phyloP scores from a whole-genome alignment of 2,329 filamentous ascomycete genomes.

The Trichoderma polysporum region DNA sequence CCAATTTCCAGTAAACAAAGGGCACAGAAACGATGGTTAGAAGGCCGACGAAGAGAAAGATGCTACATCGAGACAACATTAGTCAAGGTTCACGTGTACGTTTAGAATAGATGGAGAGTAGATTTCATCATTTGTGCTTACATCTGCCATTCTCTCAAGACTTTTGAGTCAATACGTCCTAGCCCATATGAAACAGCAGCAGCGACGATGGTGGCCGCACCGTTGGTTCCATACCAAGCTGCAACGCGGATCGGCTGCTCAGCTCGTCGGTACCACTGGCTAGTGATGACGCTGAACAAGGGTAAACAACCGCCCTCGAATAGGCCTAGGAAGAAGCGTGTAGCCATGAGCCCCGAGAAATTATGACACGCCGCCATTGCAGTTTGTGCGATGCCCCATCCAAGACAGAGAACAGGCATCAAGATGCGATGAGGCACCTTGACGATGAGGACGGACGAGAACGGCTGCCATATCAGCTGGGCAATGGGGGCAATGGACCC shows the following conservation, averaged over 20 bases:
- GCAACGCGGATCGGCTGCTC: conserved; percentile 65
- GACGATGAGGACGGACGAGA: conserved; percentile 60
- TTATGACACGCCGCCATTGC: conserved; percentile 48
- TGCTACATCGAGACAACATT: conserved; percentile 22
- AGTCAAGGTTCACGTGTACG: background rate
- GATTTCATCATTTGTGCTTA: background rate
- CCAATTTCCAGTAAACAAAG: conserved; percentile 58
- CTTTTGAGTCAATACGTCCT: conserved; percentile 47
- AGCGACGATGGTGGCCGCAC: conserved; percentile 56
- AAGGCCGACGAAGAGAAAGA: conserved; percentile 61
- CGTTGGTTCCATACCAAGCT: conserved; percentile 66
- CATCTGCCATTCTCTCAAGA: conserved; percentile 29
- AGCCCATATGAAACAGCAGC: conserved; percentile 57
- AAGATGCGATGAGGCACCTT: conserved; percentile 59
- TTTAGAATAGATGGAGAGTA: too few species aligned
- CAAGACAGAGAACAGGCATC: conserved; percentile 50
- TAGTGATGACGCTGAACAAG: conserved; percentile 47
- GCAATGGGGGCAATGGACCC: conserved; percentile 59
- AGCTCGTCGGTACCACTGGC: conserved; percentile 47
- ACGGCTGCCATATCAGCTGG: conserved; percentile 60
- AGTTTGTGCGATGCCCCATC: conserved; percentile 45
- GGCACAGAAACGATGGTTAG: conserved; percentile 59
- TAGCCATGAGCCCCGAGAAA: conserved; percentile 49
- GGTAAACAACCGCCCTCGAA: conserved; percentile 54
- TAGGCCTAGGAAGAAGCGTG: conserved; percentile 49